Evolutionary conservation across 2,329 filamentous ascomycete genomes (phyloP).

Genomic region (Colletotrichum sp.): DNA sequence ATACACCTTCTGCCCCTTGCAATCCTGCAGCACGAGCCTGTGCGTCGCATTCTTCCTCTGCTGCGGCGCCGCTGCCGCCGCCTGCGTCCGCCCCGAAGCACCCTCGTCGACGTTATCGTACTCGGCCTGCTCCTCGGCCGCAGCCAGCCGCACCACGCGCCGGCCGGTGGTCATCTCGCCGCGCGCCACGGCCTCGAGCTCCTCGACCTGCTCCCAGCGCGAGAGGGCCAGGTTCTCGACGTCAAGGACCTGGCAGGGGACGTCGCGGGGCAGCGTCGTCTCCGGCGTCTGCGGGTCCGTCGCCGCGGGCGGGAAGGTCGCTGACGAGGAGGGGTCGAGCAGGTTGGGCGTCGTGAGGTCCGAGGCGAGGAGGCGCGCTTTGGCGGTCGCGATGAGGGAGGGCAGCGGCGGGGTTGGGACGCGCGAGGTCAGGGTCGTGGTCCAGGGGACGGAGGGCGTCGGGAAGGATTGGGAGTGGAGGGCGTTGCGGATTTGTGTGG

Average conservation of each 20-base stretch:
- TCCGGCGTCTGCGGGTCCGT: constrained; percentile 59
- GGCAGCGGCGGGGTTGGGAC: constrained; percentile 66
- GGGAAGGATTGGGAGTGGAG: constrained; percentile 61
- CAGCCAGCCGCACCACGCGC: constrained; percentile 76
- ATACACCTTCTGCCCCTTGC: constrained; percentile 69
- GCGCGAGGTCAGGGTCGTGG: constrained; percentile 65
- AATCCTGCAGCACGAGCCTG: constrained; percentile 84
- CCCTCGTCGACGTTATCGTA: constrained; percentile 42
- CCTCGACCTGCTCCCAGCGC: constrained; percentile 87
- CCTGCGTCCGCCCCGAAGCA: not conserved
- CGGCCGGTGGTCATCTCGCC: constrained; percentile 78
- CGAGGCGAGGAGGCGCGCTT: constrained; percentile 78
- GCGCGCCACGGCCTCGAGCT: constrained; percentile 74
- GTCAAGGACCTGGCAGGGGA: constrained; percentile 84
- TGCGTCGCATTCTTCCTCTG: constrained; percentile 66
- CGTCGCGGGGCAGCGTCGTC: constrained; percentile 60
- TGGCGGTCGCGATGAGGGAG: constrained; percentile 78
- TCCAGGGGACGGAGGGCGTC: constrained; percentile 60
- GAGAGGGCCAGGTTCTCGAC: constrained; percentile 82
- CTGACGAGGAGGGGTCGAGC: constrained; percentile 44
- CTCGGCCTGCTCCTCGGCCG: constrained; percentile 54
- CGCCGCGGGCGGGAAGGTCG: constrained; percentile 51
- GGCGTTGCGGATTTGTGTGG: constrained; percentile 55
- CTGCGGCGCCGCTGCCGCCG: not conserved
- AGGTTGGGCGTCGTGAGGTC: constrained; percentile 72